phyloP scores from a whole-genome alignment of 306 rosid genomes.

The Dryas alaskensis region DNA sequence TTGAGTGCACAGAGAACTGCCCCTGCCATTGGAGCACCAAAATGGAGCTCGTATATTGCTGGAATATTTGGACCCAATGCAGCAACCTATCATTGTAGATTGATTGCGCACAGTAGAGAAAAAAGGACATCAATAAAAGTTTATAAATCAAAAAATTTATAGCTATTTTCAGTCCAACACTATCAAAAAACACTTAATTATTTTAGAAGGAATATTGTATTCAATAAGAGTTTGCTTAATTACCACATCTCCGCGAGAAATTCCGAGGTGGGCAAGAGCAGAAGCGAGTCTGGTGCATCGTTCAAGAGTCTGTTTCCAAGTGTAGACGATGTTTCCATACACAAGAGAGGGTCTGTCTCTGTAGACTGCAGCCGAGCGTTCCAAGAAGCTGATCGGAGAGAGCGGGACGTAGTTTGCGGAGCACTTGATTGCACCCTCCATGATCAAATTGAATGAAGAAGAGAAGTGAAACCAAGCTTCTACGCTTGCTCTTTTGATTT shows the following conservation, averaged over 20 bases:
- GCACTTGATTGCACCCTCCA: slow-evolving; percentile 66
- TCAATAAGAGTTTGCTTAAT: not conserved
- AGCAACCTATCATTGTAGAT: slow-evolving; percentile 52
- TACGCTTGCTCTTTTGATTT: too few species aligned
- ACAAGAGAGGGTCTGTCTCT: slow-evolving; percentile 47
- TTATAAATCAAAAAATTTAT: too few species aligned
- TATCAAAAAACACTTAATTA: too few species aligned
- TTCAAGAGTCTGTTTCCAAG: slow-evolving; percentile 63
- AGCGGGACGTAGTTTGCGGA: slow-evolving; percentile 65
- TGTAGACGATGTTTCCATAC: slow-evolving; percentile 41
- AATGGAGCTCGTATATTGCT: slow-evolving; percentile 81
- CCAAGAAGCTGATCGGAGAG: slow-evolving; percentile 77
- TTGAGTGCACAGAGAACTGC: slow-evolving; percentile 76
- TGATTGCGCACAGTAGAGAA: not conserved
- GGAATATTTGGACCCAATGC: slow-evolving; percentile 74
- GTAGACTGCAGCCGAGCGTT: slow-evolving; percentile 73
- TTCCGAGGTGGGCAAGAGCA: slow-evolving; percentile 42
- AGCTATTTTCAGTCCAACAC: too few species aligned
- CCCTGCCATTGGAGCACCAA: slow-evolving; percentile 90
- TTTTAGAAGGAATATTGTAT: too few species aligned
- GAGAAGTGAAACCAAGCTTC: too few species aligned
- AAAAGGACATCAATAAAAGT: not conserved
- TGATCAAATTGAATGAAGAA: not conserved
- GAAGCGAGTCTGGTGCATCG: slow-evolving; percentile 82
- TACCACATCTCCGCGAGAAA: slow-evolving; percentile 64